These are phyloP conservation scores for Artemisia annua DNA, from an alignment of 129 eudicot species.

Conservation along the genomic window DNA sequence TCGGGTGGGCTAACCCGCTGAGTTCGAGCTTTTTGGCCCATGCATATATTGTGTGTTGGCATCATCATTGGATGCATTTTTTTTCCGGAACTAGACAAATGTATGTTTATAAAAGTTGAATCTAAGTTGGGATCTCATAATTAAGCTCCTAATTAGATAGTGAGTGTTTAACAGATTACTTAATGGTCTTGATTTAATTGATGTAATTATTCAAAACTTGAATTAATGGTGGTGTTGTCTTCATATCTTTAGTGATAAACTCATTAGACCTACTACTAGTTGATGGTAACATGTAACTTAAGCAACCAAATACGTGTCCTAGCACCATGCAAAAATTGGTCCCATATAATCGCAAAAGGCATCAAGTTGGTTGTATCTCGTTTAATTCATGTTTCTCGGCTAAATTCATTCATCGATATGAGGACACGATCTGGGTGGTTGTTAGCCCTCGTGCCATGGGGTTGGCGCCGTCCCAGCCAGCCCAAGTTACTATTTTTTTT, in stretches of 20 bases:
- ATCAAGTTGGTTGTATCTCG: too few relatives aligned
- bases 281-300: conserved; percentile 1
- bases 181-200: neutral
- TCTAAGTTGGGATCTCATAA: conserved; percentile 18
- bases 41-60: too few relatives aligned
- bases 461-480: too few relatives aligned
- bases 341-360: too few relatives aligned
- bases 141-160: neutral
- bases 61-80: neutral
- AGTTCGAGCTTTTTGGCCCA: too few relatives aligned
- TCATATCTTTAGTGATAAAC: neutral
- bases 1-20: too few relatives aligned
- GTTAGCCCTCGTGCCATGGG: too few relatives aligned
- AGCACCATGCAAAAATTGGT: neutral
- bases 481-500: too few relatives aligned
- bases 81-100: neutral
- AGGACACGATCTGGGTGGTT: too few relatives aligned
- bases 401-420: too few relatives aligned
- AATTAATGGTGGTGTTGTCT: conserved; percentile 4
- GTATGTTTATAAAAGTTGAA: neutral
- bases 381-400: too few relatives aligned
- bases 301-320: conserved; percentile 4
- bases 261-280: conserved; percentile 2
- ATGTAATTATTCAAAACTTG: neutral
- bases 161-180: neutral